Conservation (phyloP, 139 green algal genomes). For the Asterochloris erici region DNA sequence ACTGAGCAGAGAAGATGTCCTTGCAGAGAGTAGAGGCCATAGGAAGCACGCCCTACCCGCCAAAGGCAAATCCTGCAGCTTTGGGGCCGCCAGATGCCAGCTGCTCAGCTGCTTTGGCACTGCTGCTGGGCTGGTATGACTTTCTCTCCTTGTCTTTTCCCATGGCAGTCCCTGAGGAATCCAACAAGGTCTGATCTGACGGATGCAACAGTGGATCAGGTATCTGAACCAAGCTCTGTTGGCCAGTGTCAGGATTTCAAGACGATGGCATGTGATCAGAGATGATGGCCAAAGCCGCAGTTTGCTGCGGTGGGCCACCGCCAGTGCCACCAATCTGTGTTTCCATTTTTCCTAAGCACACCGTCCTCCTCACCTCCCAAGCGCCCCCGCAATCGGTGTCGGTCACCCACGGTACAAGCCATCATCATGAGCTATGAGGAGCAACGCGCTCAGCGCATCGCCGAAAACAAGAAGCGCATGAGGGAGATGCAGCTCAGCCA, state of each 20-base stretch:
- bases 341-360: no score
- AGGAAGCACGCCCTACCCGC: background rate
- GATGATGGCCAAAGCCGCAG: no score
- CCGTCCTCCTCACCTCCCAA: no score
- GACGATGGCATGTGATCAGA: no score
- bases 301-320: no score
- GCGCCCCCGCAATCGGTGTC: no score
- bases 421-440: constrained; percentile 10
- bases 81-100: background rate
- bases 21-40: background rate
- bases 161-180: background rate
- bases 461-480: constrained; percentile 24
- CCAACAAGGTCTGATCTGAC: background rate
- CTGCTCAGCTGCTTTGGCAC: constrained; percentile 10
- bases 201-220: background rate
- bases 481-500: constrained; percentile 16
- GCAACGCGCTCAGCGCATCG: constrained; percentile 18
- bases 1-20: no score
- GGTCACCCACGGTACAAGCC: no score
- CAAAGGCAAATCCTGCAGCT: constrained; percentile 9
- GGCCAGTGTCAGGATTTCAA: background rate
- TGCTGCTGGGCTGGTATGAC: constrained; percentile 10
- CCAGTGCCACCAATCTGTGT: no score
- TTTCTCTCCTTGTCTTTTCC: constrained; percentile 9
- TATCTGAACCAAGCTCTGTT: background rate